Percentiles rank a stretch among this genome's conserved stretches.
Conservation (phyloP, 352 stramenopile genomes). For the Phytophthora ohioensis region DNA sequence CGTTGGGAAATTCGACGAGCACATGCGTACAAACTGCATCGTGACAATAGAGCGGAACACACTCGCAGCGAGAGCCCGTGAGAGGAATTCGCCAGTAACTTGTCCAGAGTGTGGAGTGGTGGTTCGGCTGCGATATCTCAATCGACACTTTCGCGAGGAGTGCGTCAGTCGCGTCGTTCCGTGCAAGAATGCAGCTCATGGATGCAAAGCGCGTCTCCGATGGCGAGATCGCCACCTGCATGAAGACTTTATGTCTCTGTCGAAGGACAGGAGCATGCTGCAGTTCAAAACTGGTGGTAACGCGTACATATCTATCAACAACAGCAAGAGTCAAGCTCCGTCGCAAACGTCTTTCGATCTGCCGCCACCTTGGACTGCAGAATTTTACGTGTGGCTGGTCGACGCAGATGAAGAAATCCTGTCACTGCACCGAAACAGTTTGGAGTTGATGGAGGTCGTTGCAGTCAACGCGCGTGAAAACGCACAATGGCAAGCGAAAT, state of each 20-base stretch:
- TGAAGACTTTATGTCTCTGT: constrained; percentile 65
- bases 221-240: constrained; percentile 79
- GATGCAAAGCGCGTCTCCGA: constrained; percentile 62
- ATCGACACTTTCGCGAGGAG: constrained; percentile 49
- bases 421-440: constrained; percentile 48
- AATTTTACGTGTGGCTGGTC: constrained; percentile 73
- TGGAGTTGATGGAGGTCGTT: constrained; percentile 51
- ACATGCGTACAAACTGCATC: constrained; percentile 55
- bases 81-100: constrained; percentile 53
- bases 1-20: constrained; percentile 60
- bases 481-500: constrained; percentile 48
- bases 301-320: constrained; percentile 53
- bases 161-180: constrained; percentile 72
- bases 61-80: constrained; percentile 52
- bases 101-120: constrained; percentile 65
- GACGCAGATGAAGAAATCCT: constrained; percentile 62
- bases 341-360: constrained; percentile 40
- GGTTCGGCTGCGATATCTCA: constrained; percentile 50
- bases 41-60: constrained; percentile 66
- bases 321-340: constrained; percentile 14
- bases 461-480: constrained; percentile 49
- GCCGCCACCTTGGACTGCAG: constrained; percentile 71
- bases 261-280: constrained; percentile 55
- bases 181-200: constrained; percentile 76
- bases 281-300: constrained; percentile 58